These are phyloP conservation scores for Senna tora DNA, from an alignment of 306 rosid species.

Conservation along the genomic window DNA sequence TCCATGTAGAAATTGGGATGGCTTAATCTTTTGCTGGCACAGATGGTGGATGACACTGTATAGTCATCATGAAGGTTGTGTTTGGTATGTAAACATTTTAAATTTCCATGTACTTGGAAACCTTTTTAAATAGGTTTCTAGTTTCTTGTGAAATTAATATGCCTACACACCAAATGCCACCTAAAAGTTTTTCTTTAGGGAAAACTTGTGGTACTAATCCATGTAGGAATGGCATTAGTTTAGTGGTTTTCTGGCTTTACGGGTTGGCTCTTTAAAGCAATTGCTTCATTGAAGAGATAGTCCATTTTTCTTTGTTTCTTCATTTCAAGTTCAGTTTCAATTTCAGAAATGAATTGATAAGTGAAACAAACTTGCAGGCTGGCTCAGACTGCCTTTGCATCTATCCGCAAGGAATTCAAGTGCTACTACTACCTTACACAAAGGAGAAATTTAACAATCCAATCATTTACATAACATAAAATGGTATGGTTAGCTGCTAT, in stretches of 20 bases:
- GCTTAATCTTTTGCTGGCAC: background rate
- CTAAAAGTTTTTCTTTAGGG: too few relatives aligned
- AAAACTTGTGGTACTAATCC: too few relatives aligned
- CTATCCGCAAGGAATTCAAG: constrained; percentile 47
- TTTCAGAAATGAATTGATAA: background rate
- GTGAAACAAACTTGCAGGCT: constrained; percentile 23
- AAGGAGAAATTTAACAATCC: constrained; percentile 45
- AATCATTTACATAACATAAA: constrained; percentile 49
- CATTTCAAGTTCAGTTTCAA: background rate
- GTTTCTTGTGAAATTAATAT: too few relatives aligned
- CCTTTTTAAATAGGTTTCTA: too few relatives aligned
- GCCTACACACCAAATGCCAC: too few relatives aligned
- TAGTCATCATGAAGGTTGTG: too few relatives aligned
- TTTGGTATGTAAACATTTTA: too few relatives aligned
- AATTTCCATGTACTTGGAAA: too few relatives aligned
- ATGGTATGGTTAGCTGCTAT: constrained; percentile 40
- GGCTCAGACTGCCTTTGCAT: constrained; percentile 35
- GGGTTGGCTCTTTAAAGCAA: background rate
- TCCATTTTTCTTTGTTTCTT: background rate
- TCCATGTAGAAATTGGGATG: background rate
- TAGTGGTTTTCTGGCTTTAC: too few relatives aligned
- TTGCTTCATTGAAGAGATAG: background rate
- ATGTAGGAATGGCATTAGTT: too few relatives aligned
- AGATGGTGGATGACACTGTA: too few relatives aligned
- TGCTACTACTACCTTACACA: constrained; percentile 35